Base-by-base conservation (phyloP, 352 stramenopile genomes). In the Globisporangium apiculatum region DNA sequence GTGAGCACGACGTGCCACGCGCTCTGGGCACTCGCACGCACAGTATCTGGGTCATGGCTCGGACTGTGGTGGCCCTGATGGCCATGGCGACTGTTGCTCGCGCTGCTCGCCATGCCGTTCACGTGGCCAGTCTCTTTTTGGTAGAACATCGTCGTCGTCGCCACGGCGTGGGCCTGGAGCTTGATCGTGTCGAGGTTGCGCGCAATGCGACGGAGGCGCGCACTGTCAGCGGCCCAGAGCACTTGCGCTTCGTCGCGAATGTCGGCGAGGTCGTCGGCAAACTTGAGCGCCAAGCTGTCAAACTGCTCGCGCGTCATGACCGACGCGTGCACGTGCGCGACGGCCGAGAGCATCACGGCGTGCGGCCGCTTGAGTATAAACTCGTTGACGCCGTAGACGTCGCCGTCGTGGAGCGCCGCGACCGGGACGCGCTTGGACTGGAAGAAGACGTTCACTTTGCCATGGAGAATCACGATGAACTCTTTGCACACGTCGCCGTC, bases 221-320 rank as follows among this genome's bases (percentile, higher is more conserved):
- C 56, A 37, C 75, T 71, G 15, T 86, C 72, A 0, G 86, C 71
- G 0, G 51, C 4, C 68, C 73, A 89, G 0, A 65, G n/a, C 2
- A 65, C 54, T 18, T 73, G 48, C 0, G 80, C 80, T 40, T 83
- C 75, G 18, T 66, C 70, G n/a, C 53, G 66, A 38, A 90, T 86
- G 49, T 83, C 73, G 0, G 45, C 38, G 14, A 87, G 60, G 36
- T 90, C 78, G 7, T 83, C 73, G 0, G 71, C 65, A 43, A 86
- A 90, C 48, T 90, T 89, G 17, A 75, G 75, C 8, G 72, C 60
- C 6, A 87, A 71, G 0, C 68, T 59, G 37, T 91, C 81, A 48
- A 93, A 91, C 38, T 91, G 75, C 5, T 90, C 81, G 36, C 72
- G 65, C 7, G 75, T 84, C 79, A 91, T 88, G 7, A 91, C 73